Evolutionary conservation across 257 asterid species (phyloP).

Genomic region (Nicotiana noctiflora): DNA sequence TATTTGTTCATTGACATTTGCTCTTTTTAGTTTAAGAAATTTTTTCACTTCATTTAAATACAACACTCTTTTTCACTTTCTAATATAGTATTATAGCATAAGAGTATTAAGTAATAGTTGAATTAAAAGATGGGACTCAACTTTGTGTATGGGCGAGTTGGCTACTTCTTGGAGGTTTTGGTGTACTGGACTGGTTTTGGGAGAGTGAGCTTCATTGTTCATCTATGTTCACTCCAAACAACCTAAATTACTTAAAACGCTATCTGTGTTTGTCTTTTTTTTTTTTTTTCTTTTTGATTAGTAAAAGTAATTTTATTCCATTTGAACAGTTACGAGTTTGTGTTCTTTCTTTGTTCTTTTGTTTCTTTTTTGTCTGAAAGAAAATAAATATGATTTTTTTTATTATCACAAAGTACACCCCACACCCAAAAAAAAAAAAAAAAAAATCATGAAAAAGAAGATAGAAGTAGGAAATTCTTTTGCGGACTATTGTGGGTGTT

Average conservation of each 20-base stretch:
- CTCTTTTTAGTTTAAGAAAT: neutral
- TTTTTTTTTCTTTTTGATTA: no score
- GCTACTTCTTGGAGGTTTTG: neutral
- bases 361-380: neutral
- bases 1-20: no score
- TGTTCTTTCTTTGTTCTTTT: neutral
- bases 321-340: neutral
- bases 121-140: neutral
- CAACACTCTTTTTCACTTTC: neutral
- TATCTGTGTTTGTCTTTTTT: neutral
- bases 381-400: neutral
- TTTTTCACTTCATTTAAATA: neutral
- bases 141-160: neutral
- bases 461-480: neutral
- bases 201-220: neutral
- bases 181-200: neutral
- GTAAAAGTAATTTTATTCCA: neutral
- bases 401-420: neutral
- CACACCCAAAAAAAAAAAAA: neutral
- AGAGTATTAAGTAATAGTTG: neutral
- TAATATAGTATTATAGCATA: neutral
- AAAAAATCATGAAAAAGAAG: neutral
- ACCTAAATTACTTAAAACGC: neutral
- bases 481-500: neutral
- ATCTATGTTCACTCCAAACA: neutral